Evolutionary conservation across 2,329 filamentous ascomycete species (phyloP).

Genomic region (Pseudopyricularia cyperi): DNA sequence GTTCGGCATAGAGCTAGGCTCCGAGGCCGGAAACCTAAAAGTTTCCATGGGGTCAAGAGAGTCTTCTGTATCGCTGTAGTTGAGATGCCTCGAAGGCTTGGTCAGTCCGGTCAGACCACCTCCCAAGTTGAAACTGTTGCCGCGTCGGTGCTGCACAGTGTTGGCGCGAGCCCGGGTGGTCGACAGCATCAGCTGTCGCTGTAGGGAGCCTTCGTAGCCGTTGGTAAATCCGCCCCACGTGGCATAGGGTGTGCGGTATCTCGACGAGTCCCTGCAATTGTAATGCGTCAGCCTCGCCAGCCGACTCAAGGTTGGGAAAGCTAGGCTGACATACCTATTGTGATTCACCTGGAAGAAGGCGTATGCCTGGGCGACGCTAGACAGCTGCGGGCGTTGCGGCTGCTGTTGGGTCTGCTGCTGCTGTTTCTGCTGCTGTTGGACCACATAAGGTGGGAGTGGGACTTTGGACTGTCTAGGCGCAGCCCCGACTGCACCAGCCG

Average conservation of each 20-base stretch:
- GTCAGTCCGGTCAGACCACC: conserved; percentile 10
- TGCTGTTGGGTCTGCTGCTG: neutral
- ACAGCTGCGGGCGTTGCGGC: conserved; percentile 2
- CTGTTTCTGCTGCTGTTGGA: conserved; percentile 4
- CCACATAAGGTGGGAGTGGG: conserved; percentile 2
- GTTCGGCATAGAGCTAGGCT: conserved; percentile 4
- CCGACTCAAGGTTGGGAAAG: neutral
- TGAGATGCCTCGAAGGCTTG: conserved; percentile 11
- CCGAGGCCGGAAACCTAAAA: conserved; percentile 9
- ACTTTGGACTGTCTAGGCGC: conserved; percentile 1
- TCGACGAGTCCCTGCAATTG: conserved; percentile 32
- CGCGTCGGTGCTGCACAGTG: conserved; percentile 5
- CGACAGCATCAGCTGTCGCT: conserved; percentile 13
- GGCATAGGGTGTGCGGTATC: conserved; percentile 48
- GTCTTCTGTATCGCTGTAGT: conserved; percentile 8
- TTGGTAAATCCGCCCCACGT: conserved; percentile 46
- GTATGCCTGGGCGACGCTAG: conserved; percentile 30
- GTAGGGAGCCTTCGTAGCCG: conserved; percentile 41
- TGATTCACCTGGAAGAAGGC: conserved; percentile 47
- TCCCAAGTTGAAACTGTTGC: conserved; percentile 11
- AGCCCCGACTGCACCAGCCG: neutral
- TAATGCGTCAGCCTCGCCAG: neutral
- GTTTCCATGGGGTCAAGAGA: conserved; percentile 9
- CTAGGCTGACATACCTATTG: conserved; percentile 31
- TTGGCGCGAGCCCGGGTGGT: conserved; percentile 4